Evolutionary conservation across 129 eudicot genomes (phyloP).

Genomic region (Erigeron canadensis): DNA sequence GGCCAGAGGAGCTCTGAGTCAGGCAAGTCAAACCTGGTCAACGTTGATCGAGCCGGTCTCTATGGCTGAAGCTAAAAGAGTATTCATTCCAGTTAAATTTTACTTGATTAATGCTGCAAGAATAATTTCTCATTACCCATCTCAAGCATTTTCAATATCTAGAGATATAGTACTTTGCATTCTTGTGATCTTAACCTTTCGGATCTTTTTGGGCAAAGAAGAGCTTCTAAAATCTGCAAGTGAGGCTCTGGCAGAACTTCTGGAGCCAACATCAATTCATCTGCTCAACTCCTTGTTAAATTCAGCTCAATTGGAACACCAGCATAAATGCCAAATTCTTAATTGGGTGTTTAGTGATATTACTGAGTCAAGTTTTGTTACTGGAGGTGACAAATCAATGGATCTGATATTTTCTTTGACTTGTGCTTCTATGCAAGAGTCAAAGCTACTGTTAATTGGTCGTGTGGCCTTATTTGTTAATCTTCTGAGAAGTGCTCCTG

Average conservation of each 20-base stretch:
- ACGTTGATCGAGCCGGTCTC: conserved; percentile 45
- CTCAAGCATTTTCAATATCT: conserved; percentile 56
- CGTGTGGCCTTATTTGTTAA: conserved; percentile 61
- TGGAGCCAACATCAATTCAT: conserved; percentile 87
- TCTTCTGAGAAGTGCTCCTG: conserved; percentile 68
- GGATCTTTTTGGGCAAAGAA: conserved; percentile 55
- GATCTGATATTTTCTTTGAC: conserved; percentile 41
- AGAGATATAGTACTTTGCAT: conserved; percentile 63
- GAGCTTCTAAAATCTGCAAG: conserved; percentile 53
- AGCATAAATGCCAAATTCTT: conserved; percentile 59
- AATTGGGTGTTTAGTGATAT: conserved; percentile 63
- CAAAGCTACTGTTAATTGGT: conserved; percentile 44
- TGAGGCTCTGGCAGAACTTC: conserved; percentile 62
- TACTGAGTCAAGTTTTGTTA: conserved; percentile 9
- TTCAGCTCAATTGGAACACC: conserved; percentile 57
- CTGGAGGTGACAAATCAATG: conserved; percentile 20
- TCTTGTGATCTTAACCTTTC: conserved; percentile 59
- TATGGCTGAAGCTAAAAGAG: conserved; percentile 69
- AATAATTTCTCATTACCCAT: conserved; percentile 78
- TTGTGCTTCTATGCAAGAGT: conserved; percentile 45
- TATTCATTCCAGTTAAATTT: conserved; percentile 82
- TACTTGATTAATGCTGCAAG: conserved; percentile 91
- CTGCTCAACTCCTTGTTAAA: conserved; percentile 74
- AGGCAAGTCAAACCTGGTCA: conserved; percentile 79
- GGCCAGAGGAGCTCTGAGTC: conserved; percentile 63